These are phyloP conservation scores for Phytopythium chamaehyphon DNA, from an alignment of 352 stramenopile species.

Conservation along the genomic window DNA sequence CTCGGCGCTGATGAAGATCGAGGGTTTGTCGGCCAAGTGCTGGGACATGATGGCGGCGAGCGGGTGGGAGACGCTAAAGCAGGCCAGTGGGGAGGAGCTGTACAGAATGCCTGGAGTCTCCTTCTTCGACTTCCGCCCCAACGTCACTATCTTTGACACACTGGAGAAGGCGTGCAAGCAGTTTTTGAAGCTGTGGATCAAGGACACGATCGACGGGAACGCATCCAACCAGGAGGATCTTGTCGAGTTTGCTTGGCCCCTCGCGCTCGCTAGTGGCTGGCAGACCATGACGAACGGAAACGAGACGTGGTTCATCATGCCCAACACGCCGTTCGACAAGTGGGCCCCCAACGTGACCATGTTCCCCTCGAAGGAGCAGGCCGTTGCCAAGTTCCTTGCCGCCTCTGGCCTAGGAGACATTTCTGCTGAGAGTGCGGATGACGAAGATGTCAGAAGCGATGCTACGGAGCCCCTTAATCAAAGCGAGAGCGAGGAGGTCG, in stretches of 20 bases:
- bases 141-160: constrained; percentile 78
- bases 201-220: constrained; percentile 9
- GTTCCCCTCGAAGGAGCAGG: constrained; percentile 58
- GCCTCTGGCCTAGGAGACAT: constrained; percentile 14
- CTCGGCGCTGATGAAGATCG: constrained; percentile 19
- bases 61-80: constrained; percentile 61
- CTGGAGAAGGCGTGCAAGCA: constrained; percentile 49
- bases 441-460: constrained; percentile 7
- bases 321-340: constrained; percentile 57
- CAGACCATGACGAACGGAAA: constrained; percentile 38
- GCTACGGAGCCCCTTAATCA: constrained; percentile 8
- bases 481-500: constrained; percentile 6
- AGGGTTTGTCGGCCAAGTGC: constrained; percentile 31
- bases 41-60: constrained; percentile 53
- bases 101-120: constrained; percentile 65
- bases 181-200: constrained; percentile 44
- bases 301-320: constrained; percentile 63
- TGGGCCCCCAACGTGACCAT: constrained; percentile 75
- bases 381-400: constrained; percentile 60
- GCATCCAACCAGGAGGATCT: constrained; percentile 21
- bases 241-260: constrained; percentile 54
- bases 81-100: constrained; percentile 42
- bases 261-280: constrained; percentile 53
- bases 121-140: constrained; percentile 69
- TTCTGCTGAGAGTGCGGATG: constrained; percentile 3